Evolutionary conservation across 805 yeast species (phyloP), one percentile per base, ranked within the genome.

Genomic region (Candida germanica): DNA sequence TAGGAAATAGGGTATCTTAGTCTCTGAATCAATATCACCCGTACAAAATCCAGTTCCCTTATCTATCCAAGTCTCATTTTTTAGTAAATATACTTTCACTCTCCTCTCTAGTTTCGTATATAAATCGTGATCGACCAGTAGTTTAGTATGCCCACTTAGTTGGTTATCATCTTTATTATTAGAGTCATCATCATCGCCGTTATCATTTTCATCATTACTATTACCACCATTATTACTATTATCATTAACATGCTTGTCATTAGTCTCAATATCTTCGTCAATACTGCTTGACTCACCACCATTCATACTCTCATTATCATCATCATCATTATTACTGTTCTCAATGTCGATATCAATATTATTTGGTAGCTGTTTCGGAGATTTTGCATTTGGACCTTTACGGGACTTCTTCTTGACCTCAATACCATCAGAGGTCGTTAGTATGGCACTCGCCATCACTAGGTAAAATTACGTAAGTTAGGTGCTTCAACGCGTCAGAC

Each of bases 11-110:
- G 95, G 87, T 4, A 50, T 53, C 10, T 52, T 49, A 14, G 59
- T 43, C 3, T 40, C 53, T 8, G 33, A 26, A 39, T 66, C 69
- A 5, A 81, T 48, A 44, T 79, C 81, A 6, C 97, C 97, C 33
- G 75, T 71, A 51, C 96, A 87, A 54, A 76, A 83, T 0, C 98
- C 98, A 0, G 97, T 88, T 13, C 97, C 98, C 31, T 83, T 77
- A 53, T 91, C 98, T 26, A 78, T 67, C 98, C 98, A 91, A 48
- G 77, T 82, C 32, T 83, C 89, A 19, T 84, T 83, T 26, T 78
- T 80, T 21, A 93, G 66, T 11, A 85, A 71, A 54, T 91, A 93
- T n/a, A 93, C 91, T 54, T 89, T 91, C 33, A 91, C 98, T 45
- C 97, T 67, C 53, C 88, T 76, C 9, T 88, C 85, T 3, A 56